Conservation (phyloP, 169 alveolate genomes). For the Plasmodium coatneyi region DNA sequence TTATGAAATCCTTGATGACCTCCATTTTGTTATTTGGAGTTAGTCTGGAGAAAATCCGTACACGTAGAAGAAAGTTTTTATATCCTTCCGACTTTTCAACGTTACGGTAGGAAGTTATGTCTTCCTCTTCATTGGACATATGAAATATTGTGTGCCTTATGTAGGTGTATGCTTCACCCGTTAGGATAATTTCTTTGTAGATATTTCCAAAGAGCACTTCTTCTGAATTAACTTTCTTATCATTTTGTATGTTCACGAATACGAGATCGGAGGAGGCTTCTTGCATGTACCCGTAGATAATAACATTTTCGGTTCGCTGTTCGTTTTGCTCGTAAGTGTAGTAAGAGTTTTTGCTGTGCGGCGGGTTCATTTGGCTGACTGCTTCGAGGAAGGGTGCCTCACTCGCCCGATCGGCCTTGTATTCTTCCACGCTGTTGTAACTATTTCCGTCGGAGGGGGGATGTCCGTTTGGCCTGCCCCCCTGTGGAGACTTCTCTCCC, state of each 20-base stretch:
- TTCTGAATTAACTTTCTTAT: slow-evolving; percentile 4
- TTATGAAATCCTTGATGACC: slow-evolving; percentile 86
- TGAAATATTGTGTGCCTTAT: slow-evolving; percentile 16
- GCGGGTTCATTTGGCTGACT: neutral
- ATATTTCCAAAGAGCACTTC: slow-evolving; percentile 29
- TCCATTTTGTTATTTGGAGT: slow-evolving; percentile 90
- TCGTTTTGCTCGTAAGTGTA: slow-evolving; percentile 11
- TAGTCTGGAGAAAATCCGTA: slow-evolving; percentile 85
- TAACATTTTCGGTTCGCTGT: slow-evolving; percentile 20
- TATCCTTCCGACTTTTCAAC: slow-evolving; percentile 15
- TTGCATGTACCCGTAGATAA: slow-evolving; percentile 44
- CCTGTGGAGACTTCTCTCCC: neutral
- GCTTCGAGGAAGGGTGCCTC: neutral
- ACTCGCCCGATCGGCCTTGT: neutral
- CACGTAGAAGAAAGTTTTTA: slow-evolving; percentile 61
- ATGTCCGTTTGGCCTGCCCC: neutral
- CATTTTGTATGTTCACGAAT: slow-evolving; percentile 60
- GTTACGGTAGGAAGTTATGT: neutral
- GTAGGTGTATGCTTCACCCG: slow-evolving; percentile 56
- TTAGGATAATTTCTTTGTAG: slow-evolving; percentile 67
- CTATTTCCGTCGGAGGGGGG: neutral
- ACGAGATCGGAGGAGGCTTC: neutral
- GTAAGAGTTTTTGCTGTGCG: neutral
- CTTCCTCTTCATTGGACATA: slow-evolving; percentile 16
- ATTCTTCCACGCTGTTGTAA: neutral